Evolutionary conservation across 2,329 filamentous ascomycete genomes (phyloP).

Genomic region (Pochonia chlamydosporia): DNA sequence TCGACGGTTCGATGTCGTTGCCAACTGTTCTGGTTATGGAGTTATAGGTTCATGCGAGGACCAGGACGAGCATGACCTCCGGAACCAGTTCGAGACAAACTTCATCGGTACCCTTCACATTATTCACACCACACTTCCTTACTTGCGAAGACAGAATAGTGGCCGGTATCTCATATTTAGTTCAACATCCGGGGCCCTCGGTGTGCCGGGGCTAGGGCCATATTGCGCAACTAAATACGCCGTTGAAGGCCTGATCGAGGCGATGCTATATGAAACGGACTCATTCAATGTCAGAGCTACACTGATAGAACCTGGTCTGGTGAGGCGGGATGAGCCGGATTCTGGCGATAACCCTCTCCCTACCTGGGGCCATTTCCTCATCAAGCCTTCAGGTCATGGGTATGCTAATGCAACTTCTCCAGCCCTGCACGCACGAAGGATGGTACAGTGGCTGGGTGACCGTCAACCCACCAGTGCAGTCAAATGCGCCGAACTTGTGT

Average conservation of each 20-base stretch:
- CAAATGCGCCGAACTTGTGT: slow-evolving; percentile 87
- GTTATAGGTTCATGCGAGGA: slow-evolving; percentile 96
- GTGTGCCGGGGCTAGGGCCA: slow-evolving; percentile 84
- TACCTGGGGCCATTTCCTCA: slow-evolving; percentile 86
- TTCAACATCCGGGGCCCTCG: slow-evolving; percentile 85
- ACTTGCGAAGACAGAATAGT: slow-evolving; percentile 69
- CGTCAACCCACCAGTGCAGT: slow-evolving; percentile 88
- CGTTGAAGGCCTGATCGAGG: slow-evolving; percentile 90
- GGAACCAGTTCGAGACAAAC: slow-evolving; percentile 96
- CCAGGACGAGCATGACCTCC: slow-evolving; percentile 90
- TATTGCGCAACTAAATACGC: slow-evolving; percentile 98
- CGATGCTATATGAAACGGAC: slow-evolving; percentile 94
- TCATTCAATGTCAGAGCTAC: slow-evolving; percentile 89
- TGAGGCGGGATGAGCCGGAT: slow-evolving; percentile 76
- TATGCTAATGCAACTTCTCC: slow-evolving; percentile 76
- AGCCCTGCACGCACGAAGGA: slow-evolving; percentile 79
- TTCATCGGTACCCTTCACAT: slow-evolving; percentile 95
- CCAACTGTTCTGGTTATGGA: slow-evolving; percentile 91
- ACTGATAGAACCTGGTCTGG: slow-evolving; percentile 83
- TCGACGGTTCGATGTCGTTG: slow-evolving; percentile 79
- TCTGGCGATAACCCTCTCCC: slow-evolving; percentile 53
- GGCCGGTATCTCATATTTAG: slow-evolving; percentile 94
- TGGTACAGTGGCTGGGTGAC: slow-evolving; percentile 92
- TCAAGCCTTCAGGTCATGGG: slow-evolving; percentile 77
- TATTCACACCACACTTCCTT: slow-evolving; percentile 79